A percentile compares a stretch with the other conserved stretches of the same genome.
These are phyloP conservation scores for Hanseniaspora hatyaiensis DNA, from an alignment of 805 yeast species.

Conservation along the genomic window DNA sequence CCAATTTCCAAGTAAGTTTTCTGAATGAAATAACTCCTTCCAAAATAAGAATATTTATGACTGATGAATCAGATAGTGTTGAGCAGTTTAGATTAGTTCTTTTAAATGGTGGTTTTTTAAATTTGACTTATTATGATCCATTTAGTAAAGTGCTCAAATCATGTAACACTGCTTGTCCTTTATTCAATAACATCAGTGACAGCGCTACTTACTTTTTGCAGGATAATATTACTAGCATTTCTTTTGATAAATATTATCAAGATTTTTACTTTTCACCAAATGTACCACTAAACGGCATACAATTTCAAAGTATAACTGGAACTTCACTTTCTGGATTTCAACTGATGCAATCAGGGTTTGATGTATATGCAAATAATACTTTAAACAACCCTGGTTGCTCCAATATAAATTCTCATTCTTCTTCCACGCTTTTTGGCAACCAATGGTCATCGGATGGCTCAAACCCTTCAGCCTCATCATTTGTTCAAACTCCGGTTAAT, in stretches of 20 bases:
- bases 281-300: slow-evolving; percentile 48
- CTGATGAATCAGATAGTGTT: slow-evolving; percentile 37
- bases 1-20: slow-evolving; percentile 53
- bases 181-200: slow-evolving; percentile 33
- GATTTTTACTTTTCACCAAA: slow-evolving; percentile 73
- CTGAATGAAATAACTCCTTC: slow-evolving; percentile 53
- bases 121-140: slow-evolving; percentile 75
- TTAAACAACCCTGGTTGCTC: slow-evolving; percentile 58
- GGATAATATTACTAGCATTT: slow-evolving; percentile 29
- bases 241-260: slow-evolving; percentile 42
- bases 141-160: slow-evolving; percentile 39
- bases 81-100: slow-evolving; percentile 56
- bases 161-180: slow-evolving; percentile 89
- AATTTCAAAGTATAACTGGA: slow-evolving; percentile 51
- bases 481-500: slow-evolving; percentile 29
- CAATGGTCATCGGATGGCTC: slow-evolving; percentile 26
- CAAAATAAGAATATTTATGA: slow-evolving; percentile 59
- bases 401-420: slow-evolving; percentile 20
- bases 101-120: slow-evolving; percentile 85
- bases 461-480: slow-evolving; percentile 21
- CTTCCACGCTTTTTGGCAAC: slow-evolving; percentile 24
- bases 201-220: slow-evolving; percentile 23
- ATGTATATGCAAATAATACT: slow-evolving; percentile 63
- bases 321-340: slow-evolving; percentile 53
- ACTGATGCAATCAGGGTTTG: slow-evolving; percentile 43